Evolutionary conservation across 345 rosid genomes (phyloP).

Genomic region (Eucalyptus victrix): DNA sequence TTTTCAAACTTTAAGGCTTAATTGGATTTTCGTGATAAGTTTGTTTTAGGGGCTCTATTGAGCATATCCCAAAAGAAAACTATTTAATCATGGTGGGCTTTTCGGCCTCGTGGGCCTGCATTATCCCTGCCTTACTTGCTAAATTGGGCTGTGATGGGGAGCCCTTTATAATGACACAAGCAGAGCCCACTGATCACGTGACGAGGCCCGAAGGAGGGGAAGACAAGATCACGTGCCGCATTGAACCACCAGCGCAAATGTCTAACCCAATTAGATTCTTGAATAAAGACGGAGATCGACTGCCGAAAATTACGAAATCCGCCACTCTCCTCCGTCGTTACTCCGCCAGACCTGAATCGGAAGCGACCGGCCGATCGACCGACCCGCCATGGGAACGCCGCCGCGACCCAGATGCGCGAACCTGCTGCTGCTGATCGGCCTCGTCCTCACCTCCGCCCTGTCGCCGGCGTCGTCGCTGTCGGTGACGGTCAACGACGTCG

Average conservation of each 20-base stretch:
- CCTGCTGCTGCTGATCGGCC: neutral
- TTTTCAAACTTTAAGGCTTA: accelerated
- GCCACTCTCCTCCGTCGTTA: neutral
- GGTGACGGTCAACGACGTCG: conserved; percentile 76
- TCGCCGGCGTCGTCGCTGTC: conserved; percentile 39
- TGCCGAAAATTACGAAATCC: neutral
- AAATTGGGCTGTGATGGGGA: too few relatives aligned
- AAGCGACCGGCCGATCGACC: neutral
- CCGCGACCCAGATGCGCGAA: neutral
- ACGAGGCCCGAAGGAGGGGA: too few relatives aligned
- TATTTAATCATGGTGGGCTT: neutral
- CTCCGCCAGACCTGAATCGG: neutral
- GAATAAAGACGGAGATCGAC: neutral
- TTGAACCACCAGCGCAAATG: too few relatives aligned
- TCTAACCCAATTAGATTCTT: neutral
- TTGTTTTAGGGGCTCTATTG: accelerated
- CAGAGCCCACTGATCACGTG: too few relatives aligned
- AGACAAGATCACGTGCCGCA: too few relatives aligned
- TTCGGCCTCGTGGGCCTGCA: neutral
- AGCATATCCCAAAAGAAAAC: too few relatives aligned
- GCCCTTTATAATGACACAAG: too few relatives aligned
- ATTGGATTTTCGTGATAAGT: too few relatives aligned
- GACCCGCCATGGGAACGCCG: neutral
- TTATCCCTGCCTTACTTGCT: too few relatives aligned
- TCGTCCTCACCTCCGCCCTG: neutral